A percentile compares a stretch with the other conserved stretches of the same genome.
Conservation (phyloP, 1,284 basidiomycete genomes). For the Abortiporus biennis region DNA sequence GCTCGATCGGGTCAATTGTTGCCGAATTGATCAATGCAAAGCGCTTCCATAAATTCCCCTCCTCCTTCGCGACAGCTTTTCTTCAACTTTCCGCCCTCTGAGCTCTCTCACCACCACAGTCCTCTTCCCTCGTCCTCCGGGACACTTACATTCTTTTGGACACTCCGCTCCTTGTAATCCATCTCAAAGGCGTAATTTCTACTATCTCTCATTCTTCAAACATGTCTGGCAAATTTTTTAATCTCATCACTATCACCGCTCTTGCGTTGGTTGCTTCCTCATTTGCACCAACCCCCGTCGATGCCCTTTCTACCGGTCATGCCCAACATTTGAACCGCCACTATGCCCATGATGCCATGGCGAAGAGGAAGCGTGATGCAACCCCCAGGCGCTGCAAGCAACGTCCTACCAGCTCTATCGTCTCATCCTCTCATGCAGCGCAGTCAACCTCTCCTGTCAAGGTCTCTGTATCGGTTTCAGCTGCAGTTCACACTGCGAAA, state of each 20-base stretch:
- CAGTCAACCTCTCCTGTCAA: neutral
- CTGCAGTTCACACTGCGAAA: conserved; percentile 3
- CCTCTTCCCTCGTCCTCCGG: conserved; percentile 17
- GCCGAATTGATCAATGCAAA: no score
- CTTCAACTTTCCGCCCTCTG: no score
- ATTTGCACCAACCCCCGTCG: conserved; percentile 38
- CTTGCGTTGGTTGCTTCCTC: conserved; percentile 50
- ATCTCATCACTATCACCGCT: conserved; percentile 50
- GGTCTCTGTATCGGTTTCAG: neutral
- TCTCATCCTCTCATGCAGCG: neutral
- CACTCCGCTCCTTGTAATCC: conserved; percentile 27
- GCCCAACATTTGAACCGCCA: conserved; percentile 16
- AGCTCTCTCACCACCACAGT: no score
- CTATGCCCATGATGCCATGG: conserved; percentile 35
- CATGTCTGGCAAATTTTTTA: conserved; percentile 54
- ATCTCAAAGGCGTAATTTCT: conserved; percentile 11
- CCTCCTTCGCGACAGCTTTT: no score
- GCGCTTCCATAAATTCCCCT: no score
- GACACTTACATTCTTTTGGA: conserved; percentile 28
- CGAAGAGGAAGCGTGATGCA: conserved; percentile 28
- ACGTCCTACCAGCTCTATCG: conserved; percentile 29
- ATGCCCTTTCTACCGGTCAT: conserved; percentile 45
- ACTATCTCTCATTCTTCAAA: conserved; percentile 6
- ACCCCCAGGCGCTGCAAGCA: conserved; percentile 48
- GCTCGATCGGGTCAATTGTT: no score